A percentile compares a stretch with the other conserved stretches of the same genome.
phyloP scores from a whole-genome alignment of 306 rosid genomes.

The Pachyrhizus erosus region DNA sequence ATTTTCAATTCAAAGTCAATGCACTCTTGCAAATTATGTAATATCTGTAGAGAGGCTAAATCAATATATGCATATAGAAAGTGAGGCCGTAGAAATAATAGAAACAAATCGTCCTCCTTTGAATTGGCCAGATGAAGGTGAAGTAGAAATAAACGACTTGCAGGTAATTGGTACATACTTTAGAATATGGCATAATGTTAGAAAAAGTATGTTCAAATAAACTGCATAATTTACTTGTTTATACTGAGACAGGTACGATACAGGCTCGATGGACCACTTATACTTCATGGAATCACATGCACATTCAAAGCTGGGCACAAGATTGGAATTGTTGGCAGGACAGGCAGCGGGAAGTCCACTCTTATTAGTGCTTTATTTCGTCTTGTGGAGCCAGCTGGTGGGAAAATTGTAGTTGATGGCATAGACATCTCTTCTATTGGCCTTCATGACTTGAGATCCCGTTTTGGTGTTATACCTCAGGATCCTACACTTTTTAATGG shows the following conservation, averaged over 20 bases:
- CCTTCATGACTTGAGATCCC: constrained; percentile 82
- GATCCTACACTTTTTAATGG: too few species aligned
- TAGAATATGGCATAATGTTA: not conserved
- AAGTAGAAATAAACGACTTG: constrained; percentile 71
- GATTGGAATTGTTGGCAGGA: too few species aligned
- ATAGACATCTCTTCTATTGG: constrained; percentile 70
- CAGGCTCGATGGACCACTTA: constrained; percentile 68
- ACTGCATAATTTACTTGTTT: not conserved
- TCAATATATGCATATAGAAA: constrained; percentile 75
- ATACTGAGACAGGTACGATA: constrained; percentile 63
- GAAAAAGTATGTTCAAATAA: not conserved
- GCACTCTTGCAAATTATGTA: constrained; percentile 67
- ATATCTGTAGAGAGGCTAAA: constrained; percentile 79
- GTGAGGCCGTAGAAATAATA: constrained; percentile 74
- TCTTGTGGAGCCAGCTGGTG: too few species aligned
- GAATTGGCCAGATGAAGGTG: constrained; percentile 74
- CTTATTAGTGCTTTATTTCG: too few species aligned
- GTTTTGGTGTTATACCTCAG: constrained; percentile 82
- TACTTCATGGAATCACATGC: constrained; percentile 81
- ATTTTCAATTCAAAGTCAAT: constrained; percentile 67
- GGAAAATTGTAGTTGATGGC: too few species aligned
- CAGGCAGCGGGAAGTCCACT: too few species aligned
- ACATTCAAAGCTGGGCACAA: constrained; percentile 77
- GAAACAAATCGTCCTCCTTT: constrained; percentile 66
- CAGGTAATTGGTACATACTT: constrained; percentile 47